A percentile compares a stretch with the other conserved stretches of the same genome.
Conservation (phyloP, 805 yeast species). For the Kuraishia cidri region DNA sequence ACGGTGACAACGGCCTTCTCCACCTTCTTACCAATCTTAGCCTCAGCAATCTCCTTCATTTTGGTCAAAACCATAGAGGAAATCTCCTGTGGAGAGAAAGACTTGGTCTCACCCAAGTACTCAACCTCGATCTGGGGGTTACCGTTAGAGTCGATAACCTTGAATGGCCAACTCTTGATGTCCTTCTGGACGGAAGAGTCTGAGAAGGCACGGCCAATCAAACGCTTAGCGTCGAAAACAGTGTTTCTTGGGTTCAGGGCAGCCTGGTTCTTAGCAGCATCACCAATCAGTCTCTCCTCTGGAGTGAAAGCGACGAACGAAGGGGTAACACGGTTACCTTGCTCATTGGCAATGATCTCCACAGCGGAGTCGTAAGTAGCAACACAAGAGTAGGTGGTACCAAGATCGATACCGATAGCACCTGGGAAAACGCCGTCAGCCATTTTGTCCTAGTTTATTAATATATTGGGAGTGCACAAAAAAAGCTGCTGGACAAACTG, state of each 20-base stretch:
- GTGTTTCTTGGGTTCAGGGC: slow-evolving; percentile 74
- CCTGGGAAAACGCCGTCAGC: slow-evolving; percentile 99
- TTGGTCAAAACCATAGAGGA: slow-evolving; percentile 72
- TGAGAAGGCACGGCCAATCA: slow-evolving; percentile 73
- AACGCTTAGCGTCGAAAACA: slow-evolving; percentile 76
- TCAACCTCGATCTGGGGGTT: slow-evolving; percentile 65
- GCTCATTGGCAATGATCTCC: slow-evolving; percentile 75
- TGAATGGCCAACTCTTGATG: slow-evolving; percentile 86
- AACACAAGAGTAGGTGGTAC: slow-evolving; percentile 78
- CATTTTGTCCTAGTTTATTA: slow-evolving; percentile 33
- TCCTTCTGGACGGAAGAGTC: slow-evolving; percentile 78
- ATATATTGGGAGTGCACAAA: not conserved
- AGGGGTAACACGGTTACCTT: slow-evolving; percentile 82
- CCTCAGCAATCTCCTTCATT: slow-evolving; percentile 80
- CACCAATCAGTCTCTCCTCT: slow-evolving; percentile 74
- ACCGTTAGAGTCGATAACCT: slow-evolving; percentile 54
- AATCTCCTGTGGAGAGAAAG: slow-evolving; percentile 68
- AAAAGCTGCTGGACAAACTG: not conserved
- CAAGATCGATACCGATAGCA: slow-evolving; percentile 98
- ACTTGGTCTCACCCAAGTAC: slow-evolving; percentile 59
- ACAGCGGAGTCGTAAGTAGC: slow-evolving; percentile 73
- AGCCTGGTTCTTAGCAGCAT: slow-evolving; percentile 79
- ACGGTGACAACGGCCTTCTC: slow-evolving; percentile 73
- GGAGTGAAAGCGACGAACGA: slow-evolving; percentile 75
- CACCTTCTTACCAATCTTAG: slow-evolving; percentile 62